Evolutionary conservation across 441 rosid genomes (phyloP), one percentile per base, ranked within the genome.

Genomic region (Euphorbia schlechtendalii): DNA sequence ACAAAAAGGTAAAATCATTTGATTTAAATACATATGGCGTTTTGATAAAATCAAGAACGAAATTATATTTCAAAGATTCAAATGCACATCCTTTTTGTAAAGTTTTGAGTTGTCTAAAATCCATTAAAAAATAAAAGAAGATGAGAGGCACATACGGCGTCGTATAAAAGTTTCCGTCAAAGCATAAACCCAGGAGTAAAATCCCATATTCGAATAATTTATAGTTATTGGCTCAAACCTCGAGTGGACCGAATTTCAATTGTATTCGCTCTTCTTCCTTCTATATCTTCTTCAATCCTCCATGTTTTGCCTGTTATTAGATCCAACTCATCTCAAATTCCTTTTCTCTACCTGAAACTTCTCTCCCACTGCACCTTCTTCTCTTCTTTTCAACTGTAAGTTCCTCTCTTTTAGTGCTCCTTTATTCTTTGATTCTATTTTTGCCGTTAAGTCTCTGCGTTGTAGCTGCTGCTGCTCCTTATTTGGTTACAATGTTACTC

Each of bases 221-320:
- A 0, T 32, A 27, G 21, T 34, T 10, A 10, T 48, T 49, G 36
- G n/a, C 36, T 43, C 17, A n/a, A n/a, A 45, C 72, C 61, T 62
- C 56, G 67, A 49, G 20, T 55, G 14, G 30, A 56, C 62, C 67
- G 72, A 69, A 60, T 55, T 69, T 69, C 1, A 51, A 48, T 34
- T 59, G 63, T 67, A 55, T 58, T 56, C 17, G n/a, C 41, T 43
- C 22, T 11, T 21, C 15, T 15, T 3, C 53, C 53, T 24, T 53
- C 27, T 67, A 34, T 67, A 67, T 67, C 58, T 34, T 49, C 58
- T 48, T 22, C 8, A 32, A 3, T 24, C 24, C 58, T 48, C 40
- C 8, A 32, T 0, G 34, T 14, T 49, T 57, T 21, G 20, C n/a
- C n/a, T n/a, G 56, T n/a, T 2, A 22, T 3, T 46, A 46, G 14